phyloP scores from a whole-genome alignment of 2,329 filamentous ascomycete species.

The Exophiala spinifera region DNA sequence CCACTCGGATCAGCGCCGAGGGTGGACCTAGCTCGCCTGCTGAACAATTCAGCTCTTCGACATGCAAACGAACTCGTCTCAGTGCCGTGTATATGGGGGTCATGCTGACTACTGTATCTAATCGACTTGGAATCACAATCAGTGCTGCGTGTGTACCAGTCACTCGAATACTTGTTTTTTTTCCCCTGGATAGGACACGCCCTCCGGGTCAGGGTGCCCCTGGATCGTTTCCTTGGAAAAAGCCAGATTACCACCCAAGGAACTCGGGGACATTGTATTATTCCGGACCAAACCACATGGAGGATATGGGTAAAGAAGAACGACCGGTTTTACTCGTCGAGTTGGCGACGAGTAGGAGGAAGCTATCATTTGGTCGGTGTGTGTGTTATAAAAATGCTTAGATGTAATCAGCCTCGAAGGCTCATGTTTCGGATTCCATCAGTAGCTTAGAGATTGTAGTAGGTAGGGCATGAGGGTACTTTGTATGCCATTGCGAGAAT shows the following conservation, averaged over 20 bases:
- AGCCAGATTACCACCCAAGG: constrained; percentile 7
- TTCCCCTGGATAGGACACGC: constrained; percentile 1
- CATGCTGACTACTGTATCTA: not conserved
- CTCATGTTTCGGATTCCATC: too few relatives aligned
- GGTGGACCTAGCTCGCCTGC: constrained; percentile 15
- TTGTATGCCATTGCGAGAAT: too few relatives aligned
- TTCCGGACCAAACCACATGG: not conserved
- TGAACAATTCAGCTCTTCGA: not conserved
- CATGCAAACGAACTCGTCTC: constrained; percentile 13
- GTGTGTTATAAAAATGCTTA: too few relatives aligned
- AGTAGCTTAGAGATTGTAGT: too few relatives aligned
- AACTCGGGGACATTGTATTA: constrained; percentile 4
- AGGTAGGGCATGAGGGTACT: too few relatives aligned
- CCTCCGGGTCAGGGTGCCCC: constrained; percentile 3
- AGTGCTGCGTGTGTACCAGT: constrained; percentile 9
- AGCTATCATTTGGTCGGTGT: not conserved
- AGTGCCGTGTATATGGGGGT: not conserved
- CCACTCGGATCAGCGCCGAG: not conserved
- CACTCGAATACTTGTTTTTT: constrained; percentile 6
- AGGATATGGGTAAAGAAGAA: not conserved
- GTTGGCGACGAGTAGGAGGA: not conserved
- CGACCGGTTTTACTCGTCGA: not conserved
- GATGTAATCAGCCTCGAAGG: too few relatives aligned
- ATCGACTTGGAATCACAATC: not conserved
- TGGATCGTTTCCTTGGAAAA: constrained; percentile 5